Base-by-base conservation (phyloP, 2,329 filamentous ascomycete species). In the Paecilomyces niveus region DNA sequence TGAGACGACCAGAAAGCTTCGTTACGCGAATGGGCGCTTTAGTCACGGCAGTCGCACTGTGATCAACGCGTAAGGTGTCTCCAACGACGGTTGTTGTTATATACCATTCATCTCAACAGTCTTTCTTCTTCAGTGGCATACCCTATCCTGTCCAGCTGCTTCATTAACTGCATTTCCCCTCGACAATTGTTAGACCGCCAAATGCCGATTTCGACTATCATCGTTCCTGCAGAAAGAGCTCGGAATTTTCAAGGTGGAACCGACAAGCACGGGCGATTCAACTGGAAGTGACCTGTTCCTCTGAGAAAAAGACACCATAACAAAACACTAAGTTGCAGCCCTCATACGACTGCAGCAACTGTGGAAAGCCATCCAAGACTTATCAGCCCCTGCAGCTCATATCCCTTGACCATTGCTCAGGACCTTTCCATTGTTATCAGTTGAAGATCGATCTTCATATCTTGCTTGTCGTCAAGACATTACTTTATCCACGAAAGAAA, bases 181-280 rank as follows among this genome's bases (percentile, higher is more conserved):
- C 13, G 10, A 52, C 50, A 7, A 52, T 21, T 10, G 21, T 24
- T 57, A 45, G 32, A 31, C 56, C 57, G 55, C 61, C 61, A 62
- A 64, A 64, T 62, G 63, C 66, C 62, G 64, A 66, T 65, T 60
- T 64, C 61, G 54, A 58, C 53, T 29, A 58, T 54, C 54, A 59
- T 61, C 57, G 56, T 63, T 50, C 63, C 62, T 54, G 64, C 59
- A 60, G 65, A 67, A 57, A 61, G 62, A 63, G 58, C 65, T 53
- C 62, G 61, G 54, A 65, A 67, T 52, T 65, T 65, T 54, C 67
- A 66, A 64, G 64, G 64, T 52, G 65, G 64, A 49, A 67, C 62
- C 49, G 32, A 39, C 49, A 54, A 29, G 60, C 33, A 26, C 33
- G 51, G 53, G 21, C 18, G 26, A 31, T 31, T 54, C 11, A 32